Base-by-base conservation (phyloP, 140 eudicot genomes). In the Anethum foeniculum region DNA sequence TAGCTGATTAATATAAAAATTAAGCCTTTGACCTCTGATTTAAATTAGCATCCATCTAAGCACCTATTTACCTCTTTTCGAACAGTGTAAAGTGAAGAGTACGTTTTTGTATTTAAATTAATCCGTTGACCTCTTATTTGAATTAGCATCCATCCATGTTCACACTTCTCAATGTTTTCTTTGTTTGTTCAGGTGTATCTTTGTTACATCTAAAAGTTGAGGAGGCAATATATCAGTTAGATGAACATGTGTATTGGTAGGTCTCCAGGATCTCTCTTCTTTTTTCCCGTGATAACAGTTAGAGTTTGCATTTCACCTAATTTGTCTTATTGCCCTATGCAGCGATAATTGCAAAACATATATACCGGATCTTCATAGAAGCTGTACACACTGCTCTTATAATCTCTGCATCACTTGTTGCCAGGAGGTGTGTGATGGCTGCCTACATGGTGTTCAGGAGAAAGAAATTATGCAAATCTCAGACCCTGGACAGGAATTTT, bases 321-420 rank as follows among this genome's bases (percentile, higher is more conserved):
- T 41, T 41, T 41, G 43, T 39, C 43, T 19, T 0, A 18, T 39
- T 49, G 80, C 32, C 60, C 23, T 30, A 46, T 84, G 84, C 77
- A 84, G 84, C 36, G 62, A 80, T 69, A 72, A 81, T 48, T 84
- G 81, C 65, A 84, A 80, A 75, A 80, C 86, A 3, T 44, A 77
- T 73, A 68, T 82, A 34, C 16, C 77, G 16, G 86, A 80, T 38
- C 47, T 84, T 47, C 83, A 79, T 30, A 79, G 86, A 51, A 80
- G 77, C 56, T 84, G 86, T 34, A 80, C 75, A 47, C 62, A 7
- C 6, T 75, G 84, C 76, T 43, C 75, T 16, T 84, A 75, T 76
- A 78, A 75, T 39, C 81, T 80, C 4, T 84, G 84, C 67, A 75
- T 84, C 34, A 52, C 43, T 15, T 84, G 87, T 67, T 84, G 87